Evolutionary conservation across 2,329 filamentous ascomycete genomes (phyloP), one percentile per base, ranked within the genome.

Genomic region (Aspergillus flavus): DNA sequence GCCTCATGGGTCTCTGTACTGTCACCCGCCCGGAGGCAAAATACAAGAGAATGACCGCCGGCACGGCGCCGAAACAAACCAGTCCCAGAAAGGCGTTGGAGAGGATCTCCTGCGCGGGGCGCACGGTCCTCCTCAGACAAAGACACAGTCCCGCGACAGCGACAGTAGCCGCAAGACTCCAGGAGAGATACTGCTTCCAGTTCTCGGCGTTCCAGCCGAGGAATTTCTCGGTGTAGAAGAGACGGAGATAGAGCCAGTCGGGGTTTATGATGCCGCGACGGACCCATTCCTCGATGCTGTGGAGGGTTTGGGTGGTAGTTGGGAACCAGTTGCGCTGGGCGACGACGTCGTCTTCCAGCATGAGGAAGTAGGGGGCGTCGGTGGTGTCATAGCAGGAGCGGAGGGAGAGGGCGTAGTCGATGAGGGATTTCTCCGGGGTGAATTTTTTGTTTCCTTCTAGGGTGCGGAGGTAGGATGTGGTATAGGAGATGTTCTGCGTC

Each of bases 291-390:
- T 79, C 72, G 7, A 78, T 75, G n/a, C 71, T 66, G 28, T 75
- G 65, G 14, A 83, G 69, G 4, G 73, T 80, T 16, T 74, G 65
- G 61, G 79, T 71, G 0, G 79, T 80, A 11, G 78, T 75, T 43
- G 76, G 71, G 63, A 80, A 82, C 82, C 82, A 84, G 10, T 78
- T 77, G 41, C 80, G 77, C 69, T 80, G 76, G 36, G 81, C 81
- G 11, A 84, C 65, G 9, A 79, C 76, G 63, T 84, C 82, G 63
- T 84, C 82, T 66, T 84, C 82, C 10, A 84, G 69, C 59, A 84
- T 78, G 21, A 77, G 72, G 57, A 82, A 77, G 69, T 81, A 82
- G 10, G 75, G 76, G 11, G 80, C 77, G 26, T 75, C 74, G 10
- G 74, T 76, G 54, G 64, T 52, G 12, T 75, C 69, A 41, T 76